A percentile compares a stretch with the other conserved stretches of the same genome.
phyloP scores from a whole-genome alignment of 345 rosid genomes.

The Heritiera fomes region DNA sequence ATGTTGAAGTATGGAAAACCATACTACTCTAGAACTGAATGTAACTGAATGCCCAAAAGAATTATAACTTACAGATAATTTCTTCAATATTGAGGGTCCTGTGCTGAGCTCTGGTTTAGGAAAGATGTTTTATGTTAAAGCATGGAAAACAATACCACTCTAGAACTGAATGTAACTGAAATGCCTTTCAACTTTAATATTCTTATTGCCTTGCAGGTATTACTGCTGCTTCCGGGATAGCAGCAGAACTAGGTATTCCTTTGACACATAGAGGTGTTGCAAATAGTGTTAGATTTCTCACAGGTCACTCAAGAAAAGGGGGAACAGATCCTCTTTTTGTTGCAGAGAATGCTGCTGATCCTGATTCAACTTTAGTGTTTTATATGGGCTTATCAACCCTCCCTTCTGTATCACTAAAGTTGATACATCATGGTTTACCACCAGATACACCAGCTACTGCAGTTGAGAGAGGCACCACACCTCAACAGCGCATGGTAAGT shows the following conservation, averaged over 20 bases:
- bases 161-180: no score
- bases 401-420: slow-evolving; percentile 75
- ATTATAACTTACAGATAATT: no score
- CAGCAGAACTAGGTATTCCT: slow-evolving; percentile 94
- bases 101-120: no score
- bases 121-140: no score
- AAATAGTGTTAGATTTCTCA: slow-evolving; percentile 83
- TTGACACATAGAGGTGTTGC: slow-evolving; percentile 92
- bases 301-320: slow-evolving; percentile 93
- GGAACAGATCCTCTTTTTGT: slow-evolving; percentile 79
- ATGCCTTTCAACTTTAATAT: not conserved
- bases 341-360: slow-evolving; percentile 89
- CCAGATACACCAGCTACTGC: slow-evolving; percentile 84
- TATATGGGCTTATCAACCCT: slow-evolving; percentile 96
- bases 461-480: slow-evolving; percentile 85
- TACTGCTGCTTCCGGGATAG: slow-evolving; percentile 96
- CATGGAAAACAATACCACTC: no score
- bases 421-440: slow-evolving; percentile 87
- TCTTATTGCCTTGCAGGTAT: slow-evolving; percentile 57
- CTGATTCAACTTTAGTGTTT: slow-evolving; percentile 87
- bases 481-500: slow-evolving; percentile 78
- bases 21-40: no score
- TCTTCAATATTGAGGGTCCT: no score
- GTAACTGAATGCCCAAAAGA: no score
- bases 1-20: no score